Percentiles rank a stretch among this genome's conserved stretches.
Evolutionary conservation across 176 grass and related monocot genomes (phyloP).

Genomic region (maize (Zea mays)): DNA sequence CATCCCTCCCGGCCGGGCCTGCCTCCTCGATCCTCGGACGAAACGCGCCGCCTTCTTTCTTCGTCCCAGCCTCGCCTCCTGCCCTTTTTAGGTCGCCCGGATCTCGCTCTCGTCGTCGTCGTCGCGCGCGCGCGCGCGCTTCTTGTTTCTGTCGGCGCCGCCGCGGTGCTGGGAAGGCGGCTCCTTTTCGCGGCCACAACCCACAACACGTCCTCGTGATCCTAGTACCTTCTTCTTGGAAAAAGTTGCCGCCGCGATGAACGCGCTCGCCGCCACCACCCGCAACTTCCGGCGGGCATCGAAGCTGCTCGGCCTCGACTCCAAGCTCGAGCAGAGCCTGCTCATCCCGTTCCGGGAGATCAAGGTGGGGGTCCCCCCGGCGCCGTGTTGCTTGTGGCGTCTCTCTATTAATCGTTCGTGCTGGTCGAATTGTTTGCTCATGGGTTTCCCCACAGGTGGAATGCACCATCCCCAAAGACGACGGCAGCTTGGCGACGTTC

Average conservation of each 20-base stretch:
- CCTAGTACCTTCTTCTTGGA: neutral
- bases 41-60: constrained; percentile 20
- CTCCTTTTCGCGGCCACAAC: neutral
- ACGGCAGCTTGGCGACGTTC: constrained; percentile 80
- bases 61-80: neutral
- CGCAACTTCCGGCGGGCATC: constrained; percentile 80
- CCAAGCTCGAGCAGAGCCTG: constrained; percentile 83
- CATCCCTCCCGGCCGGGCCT: constrained; percentile 16
- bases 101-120: neutral
- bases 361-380: constrained; percentile 38
- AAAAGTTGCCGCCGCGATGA: constrained; percentile 43
- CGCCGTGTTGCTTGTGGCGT: neutral
- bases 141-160: constrained; percentile 23
- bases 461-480: constrained; percentile 95
- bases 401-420: neutral
- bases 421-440: constrained; percentile 16
- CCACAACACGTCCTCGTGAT: neutral
- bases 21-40: constrained; percentile 28
- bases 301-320: constrained; percentile 73
- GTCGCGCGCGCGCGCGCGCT: neutral
- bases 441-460: constrained; percentile 59
- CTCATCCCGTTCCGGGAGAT: constrained; percentile 89
- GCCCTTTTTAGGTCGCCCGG: constrained; percentile 32
- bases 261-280: constrained; percentile 84
- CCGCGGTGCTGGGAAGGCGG: constrained; percentile 21